phyloP scores from a whole-genome alignment of 2,329 filamentous ascomycete genomes.

The Diaporthe amygdali region DNA sequence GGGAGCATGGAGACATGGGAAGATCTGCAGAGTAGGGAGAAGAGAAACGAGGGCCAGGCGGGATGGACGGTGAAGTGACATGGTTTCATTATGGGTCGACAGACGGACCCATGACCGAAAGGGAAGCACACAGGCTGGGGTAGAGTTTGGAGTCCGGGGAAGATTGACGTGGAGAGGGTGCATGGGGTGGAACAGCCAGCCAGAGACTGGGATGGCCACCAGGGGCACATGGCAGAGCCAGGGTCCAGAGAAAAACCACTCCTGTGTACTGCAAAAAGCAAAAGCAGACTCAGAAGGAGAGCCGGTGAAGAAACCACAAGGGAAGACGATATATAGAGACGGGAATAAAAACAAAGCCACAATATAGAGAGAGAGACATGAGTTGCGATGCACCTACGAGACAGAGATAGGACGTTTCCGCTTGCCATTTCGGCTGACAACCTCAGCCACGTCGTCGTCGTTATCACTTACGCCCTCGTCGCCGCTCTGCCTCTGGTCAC shows the following conservation, averaged over 20 bases:
- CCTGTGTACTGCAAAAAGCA: background rate
- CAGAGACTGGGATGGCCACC: background rate
- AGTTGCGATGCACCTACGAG: slow-evolving; percentile 51
- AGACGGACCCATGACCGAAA: background rate
- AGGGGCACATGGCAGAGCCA: background rate
- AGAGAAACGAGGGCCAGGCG: background rate
- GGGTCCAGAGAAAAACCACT: background rate
- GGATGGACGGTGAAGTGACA: background rate
- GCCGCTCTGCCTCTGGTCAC: slow-evolving; percentile 28
- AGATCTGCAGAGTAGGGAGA: background rate
- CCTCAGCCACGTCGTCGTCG: slow-evolving; percentile 49
- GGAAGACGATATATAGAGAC: slow-evolving; percentile 24
- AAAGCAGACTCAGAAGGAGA: background rate
- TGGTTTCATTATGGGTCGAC: slow-evolving; percentile 6
- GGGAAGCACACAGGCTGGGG: background rate
- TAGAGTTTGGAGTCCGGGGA: slow-evolving; percentile 6
- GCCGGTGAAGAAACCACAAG: slow-evolving; percentile 6
- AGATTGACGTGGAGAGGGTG: slow-evolving; percentile 16
- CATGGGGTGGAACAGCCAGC: slow-evolving; percentile 2
- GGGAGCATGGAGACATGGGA: slow-evolving; percentile 20
- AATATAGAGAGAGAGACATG: background rate
- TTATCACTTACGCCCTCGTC: slow-evolving; percentile 49
- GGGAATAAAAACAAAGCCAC: slow-evolving; percentile 19
- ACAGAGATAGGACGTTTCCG: slow-evolving; percentile 66
- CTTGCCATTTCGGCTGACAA: slow-evolving; percentile 51